Evolutionary conservation across 805 yeast genomes (phyloP), one percentile per base, ranked within the genome.

Genomic region (Nakazawaea anatomiae): DNA sequence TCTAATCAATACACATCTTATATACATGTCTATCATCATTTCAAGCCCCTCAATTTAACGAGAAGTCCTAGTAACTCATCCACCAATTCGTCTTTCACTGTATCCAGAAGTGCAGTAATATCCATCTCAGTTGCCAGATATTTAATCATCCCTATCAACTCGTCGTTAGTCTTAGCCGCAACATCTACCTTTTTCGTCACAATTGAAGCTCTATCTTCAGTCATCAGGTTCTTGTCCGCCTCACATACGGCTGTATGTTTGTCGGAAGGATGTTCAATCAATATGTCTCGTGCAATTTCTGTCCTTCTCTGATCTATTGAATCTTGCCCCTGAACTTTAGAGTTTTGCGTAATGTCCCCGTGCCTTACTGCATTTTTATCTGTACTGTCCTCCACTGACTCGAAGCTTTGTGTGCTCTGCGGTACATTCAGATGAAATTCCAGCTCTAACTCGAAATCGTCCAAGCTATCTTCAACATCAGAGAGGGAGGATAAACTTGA

Each of bases 51-150:
- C 25, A 50, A 41, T 9, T 34, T 50, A 39, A 44, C 41, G 7
- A 50, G 34, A 10, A 50, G 25, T 32, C 31, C 41, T 11, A 50
- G 40, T 35, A 50, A 35, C 4, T 35, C 36, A 41, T 50, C 32
- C 25, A 34, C 42, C 25, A 48, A 39, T 10, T 38, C 35, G 6
- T 11, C 11, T 28, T 48, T 42, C 14, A 14, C 42, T 9, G 38
- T 18, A n/a, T 12, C 30, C 11, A 10, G 9, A 32, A 43, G 18
- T 32, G 30, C 39, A 6, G 9, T 14, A 14, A 32, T 11, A 18
- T 43, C 39, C 11, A 34, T 34, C 31, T 18, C 30, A 11, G 18
- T 27, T 7, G 31, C 30, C 39, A 43, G 39, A 10, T 4, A 25
- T 8, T 11, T 9, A n/a, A 32, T 34, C 29, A 34, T 38, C 29